phyloP scores from a whole-genome alignment of 73 alveolate species.

The Symbiodinium natans region DNA sequence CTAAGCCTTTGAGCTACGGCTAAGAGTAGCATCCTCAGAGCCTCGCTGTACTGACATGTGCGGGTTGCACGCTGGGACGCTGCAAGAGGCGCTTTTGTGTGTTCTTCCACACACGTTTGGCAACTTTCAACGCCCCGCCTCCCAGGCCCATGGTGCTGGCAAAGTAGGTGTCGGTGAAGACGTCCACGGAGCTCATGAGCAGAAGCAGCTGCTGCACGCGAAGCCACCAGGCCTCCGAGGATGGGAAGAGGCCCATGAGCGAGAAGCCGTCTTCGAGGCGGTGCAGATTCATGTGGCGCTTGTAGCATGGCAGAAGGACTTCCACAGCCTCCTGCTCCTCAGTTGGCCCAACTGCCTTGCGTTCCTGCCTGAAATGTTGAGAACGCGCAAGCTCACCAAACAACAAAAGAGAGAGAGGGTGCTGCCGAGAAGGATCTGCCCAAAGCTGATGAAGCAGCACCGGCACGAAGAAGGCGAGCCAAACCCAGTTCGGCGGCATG shows the following conservation, averaged over 20 bases:
- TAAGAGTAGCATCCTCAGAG: too few species aligned
- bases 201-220: neutral
- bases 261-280: neutral
- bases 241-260: neutral
- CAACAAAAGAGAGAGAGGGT: too few species aligned
- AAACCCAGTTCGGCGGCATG: neutral
- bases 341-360: too few species aligned
- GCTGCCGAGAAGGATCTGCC: neutral
- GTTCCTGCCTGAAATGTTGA: too few species aligned
- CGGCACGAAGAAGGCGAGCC: neutral
- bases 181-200: neutral
- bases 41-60: too few species aligned
- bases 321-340: neutral
- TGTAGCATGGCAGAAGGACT: neutral
- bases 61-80: too few species aligned
- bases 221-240: neutral
- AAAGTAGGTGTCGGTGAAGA: neutral
- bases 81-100: too few species aligned
- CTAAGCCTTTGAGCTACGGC: too few species aligned
- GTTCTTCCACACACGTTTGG: too few species aligned
- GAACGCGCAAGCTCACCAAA: too few species aligned
- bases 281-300: neutral
- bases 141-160: neutral
- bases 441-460: neutral
- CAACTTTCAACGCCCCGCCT: too few species aligned